Base-by-base conservation (phyloP, 148 eudicot genomes). In the Chenopodium formosanum region DNA sequence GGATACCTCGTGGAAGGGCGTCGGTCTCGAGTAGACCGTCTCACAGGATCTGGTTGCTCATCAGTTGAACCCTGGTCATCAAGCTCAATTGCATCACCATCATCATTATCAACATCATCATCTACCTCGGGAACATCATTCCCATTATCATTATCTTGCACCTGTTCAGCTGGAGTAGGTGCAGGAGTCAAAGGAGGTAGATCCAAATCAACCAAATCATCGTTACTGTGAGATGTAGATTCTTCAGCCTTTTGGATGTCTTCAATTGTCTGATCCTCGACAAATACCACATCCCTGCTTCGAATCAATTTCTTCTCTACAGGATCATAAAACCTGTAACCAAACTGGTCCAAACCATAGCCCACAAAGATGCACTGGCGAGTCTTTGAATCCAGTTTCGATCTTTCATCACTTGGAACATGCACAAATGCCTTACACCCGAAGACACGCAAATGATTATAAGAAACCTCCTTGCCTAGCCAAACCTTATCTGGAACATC, bases 321-420 rank as follows among this genome's bases (percentile, higher is more conserved):
- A 4, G 31, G 81, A 52, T 79, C 81, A 69, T 67, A 79, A 11
- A 79, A 50, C 65, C 47, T 79, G 81, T 79, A 79, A 16, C 81
- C 75, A 67, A 50, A 79, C 65, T 79, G 10, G n/a, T 64, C 29
- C n/a, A 4, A 27, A 16, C 77, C 77, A 25, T 74, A 74, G 16
- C 37, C 77, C 77, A 74, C 63, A 50, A 50, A 74, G 58, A 74
- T 48, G 52, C 77, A 50, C 1, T 46, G 17, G 31, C 17, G 31
- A 22, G 58, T 46, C 47, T 73, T 73, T 58, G 58, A 47, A n/a
- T 25, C 60, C 10, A 46, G 29, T 29, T 73, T 73, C 23, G 60
- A 73, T n/a, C 60, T 73, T 37, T 73, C 58, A 47, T 48, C 77
- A 23, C 14, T 74, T 2, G 40, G 77, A 4, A 74, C 77, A 48